Evolutionary conservation across 2,329 filamentous ascomycete species (phyloP), one percentile per base, ranked within the genome.

Genomic region (Microdochium paspali): DNA sequence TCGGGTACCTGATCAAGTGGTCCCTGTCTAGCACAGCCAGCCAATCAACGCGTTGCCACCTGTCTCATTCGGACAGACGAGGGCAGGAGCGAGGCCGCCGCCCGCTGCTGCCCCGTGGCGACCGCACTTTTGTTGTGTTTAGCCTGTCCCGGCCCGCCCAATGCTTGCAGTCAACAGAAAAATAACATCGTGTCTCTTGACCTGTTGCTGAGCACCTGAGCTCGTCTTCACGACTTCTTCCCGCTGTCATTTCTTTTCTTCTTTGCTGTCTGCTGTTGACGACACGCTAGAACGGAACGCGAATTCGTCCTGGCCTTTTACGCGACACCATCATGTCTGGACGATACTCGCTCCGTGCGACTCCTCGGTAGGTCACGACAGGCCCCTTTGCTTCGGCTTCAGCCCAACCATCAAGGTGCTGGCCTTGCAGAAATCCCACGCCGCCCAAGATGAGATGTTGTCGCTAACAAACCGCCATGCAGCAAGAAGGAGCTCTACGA

Each of bases 401-500:
- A n/a, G n/a, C n/a, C n/a, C n/a, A n/a, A n/a, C n/a, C n/a, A n/a
- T n/a, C n/a, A n/a, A n/a, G n/a, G n/a, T n/a, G n/a, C n/a, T n/a
- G n/a, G n/a, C n/a, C n/a, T n/a, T n/a, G n/a, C n/a, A n/a, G n/a
- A n/a, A n/a, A n/a, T n/a, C n/a, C n/a, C n/a, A n/a, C n/a, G n/a
- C n/a, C n/a, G n/a, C n/a, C n/a, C n/a, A n/a, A n/a, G n/a, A n/a
- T n/a, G n/a, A n/a, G n/a, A n/a, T n/a, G n/a, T n/a, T n/a, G n/a
- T n/a, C n/a, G n/a, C n/a, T n/a, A n/a, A 28, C 26, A 28, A 7
- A 28, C 13, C 26, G 26, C 26, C 26, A 28, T 28, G 7, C 47
- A 81, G 77, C 54, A 81, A 81, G 64, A 79, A 78, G 64, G 77
- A 80, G 59, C 72, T 78, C 49, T 80, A 79, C 56, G 71, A 78